Evolutionary conservation across 1,284 basidiomycete species (phyloP), one percentile per base, ranked within the genome.

Genomic region (Marasmius fiardii): DNA sequence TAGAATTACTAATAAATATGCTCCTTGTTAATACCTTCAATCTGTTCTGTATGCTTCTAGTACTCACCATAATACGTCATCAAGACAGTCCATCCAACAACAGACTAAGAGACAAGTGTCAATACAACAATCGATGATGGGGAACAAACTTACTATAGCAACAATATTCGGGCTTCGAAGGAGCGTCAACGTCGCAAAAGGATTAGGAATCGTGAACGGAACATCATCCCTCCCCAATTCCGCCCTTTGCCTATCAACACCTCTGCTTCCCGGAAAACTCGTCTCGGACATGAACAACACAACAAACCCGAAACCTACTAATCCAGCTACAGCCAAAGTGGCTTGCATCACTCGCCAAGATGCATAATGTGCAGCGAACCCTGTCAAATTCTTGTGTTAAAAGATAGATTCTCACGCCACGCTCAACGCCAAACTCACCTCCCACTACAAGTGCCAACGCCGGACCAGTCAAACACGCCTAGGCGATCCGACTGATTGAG

Each of bases 271-370:
- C 49, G 82, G 71, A 62, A 86, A 84, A n/a, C 76, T 79, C 1
- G 90, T 92, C 65, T 93, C 92, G 0, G 91, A 90, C 16, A 92
- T 74, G 54, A 80, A 77, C 21, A 81, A 52, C 5, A 72, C 64
- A 33, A 85, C 74, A 8, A 79, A 63, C 0, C 78, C 24, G 34
- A 83, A 71, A 0, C 77, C 74, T 2, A 78, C 54, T 0, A 78
- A 59, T 4, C 79, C 79, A 26, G 74, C 66, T 0, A 75, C 63
- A 1, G 77, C 80, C 1, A 90, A 58, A 0, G 68, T 63, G 37
- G 70, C 69, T 67, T 93, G 89, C 67, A 88, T 83, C 1, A 78
- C 65, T 1, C 89, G 78, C 91, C 91, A 93, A 0, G 88, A 86
- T 35, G 73, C 75, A 58, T 84, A 85, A 54, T 82, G 69, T 0